phyloP scores from a whole-genome alignment of 2,329 filamentous ascomycete genomes.

The Fusarium napiforme region DNA sequence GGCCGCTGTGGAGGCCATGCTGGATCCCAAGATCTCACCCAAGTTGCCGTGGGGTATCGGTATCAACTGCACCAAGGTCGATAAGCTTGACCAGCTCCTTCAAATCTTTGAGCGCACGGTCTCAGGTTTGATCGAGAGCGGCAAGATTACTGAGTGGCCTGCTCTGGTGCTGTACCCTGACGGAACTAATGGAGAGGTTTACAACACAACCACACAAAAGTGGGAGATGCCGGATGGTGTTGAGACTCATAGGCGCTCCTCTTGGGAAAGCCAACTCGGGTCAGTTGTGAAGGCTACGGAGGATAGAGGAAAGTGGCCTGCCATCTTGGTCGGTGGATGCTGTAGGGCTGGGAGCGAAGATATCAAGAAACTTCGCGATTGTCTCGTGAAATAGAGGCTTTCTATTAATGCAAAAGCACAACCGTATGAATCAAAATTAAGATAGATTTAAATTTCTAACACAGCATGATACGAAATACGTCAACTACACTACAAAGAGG shows the following conservation, averaged over 20 bases:
- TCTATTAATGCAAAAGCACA: neutral
- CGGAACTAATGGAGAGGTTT: conserved; percentile 74
- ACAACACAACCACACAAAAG: conserved; percentile 70
- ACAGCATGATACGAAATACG: neutral
- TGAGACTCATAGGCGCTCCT: conserved; percentile 31
- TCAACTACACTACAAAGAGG: neutral
- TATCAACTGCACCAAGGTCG: conserved; percentile 75
- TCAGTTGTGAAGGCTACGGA: conserved; percentile 53
- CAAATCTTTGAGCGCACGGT: conserved; percentile 64
- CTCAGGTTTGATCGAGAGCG: conserved; percentile 48
- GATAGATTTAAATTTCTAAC: neutral
- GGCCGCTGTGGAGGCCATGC: conserved; percentile 51
- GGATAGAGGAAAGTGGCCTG: conserved; percentile 54
- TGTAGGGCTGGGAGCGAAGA: conserved; percentile 59
- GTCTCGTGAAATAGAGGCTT: conserved; percentile 18
- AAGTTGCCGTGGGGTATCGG: conserved; percentile 69
- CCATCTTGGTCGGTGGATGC: conserved; percentile 64
- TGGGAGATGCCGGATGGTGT: conserved; percentile 62
- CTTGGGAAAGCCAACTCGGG: conserved; percentile 61
- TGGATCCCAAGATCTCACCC: conserved; percentile 43
- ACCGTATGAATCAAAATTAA: neutral
- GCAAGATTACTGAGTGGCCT: conserved; percentile 56
- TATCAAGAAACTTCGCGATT: conserved; percentile 46
- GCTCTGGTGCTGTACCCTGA: conserved; percentile 74
- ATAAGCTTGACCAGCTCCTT: conserved; percentile 67